Base-by-base conservation (phyloP, 257 asterid species). In the Primulina eburnea region DNA sequence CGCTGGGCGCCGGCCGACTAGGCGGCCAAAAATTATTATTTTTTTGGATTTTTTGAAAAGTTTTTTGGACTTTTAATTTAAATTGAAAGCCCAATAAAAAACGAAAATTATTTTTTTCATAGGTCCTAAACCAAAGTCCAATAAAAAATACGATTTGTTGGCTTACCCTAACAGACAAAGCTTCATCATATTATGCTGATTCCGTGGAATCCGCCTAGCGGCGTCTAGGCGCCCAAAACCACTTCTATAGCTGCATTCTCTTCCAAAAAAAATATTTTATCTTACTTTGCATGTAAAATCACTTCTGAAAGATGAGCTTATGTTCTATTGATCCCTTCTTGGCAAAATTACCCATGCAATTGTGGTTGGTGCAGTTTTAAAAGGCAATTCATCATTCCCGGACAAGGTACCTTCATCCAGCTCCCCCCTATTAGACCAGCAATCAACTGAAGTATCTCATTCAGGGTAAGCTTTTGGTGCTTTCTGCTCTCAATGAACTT, bases 351-450 rank as follows among this genome's bases (percentile, higher is more conserved):
- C 60, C 35, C 64, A 61, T 34, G 70, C 67, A 38, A 65, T 60
- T 71, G 53, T 77, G 67, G 40, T 66, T 72, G n/a, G 56, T 89
- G 85, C 97, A 94, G 97, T 94, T 73, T 78, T 91, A 78, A 94
- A 91, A 85, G 97, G 97, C 76, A 83, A 69, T 82, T 81, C 99
- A 67, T 91, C 90, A 70, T 77, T 89, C 67, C 96, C 95, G 0
- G 99, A 94, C 61, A 94, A 94, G 81, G 72, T 82, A 43, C 88
- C 90, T 16, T 78, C 95, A 65, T 77, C 96, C 69, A 69, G 85
- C 79, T 81, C 90, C 57, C 86, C 92, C 71, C 66, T 67, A 69
- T 81, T 76, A 62, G 96, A 93, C 72, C 92, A 82, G 78, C 96
- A 81, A 70, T 68, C 95, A 64, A 67, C 86, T 73, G 99, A 91